These are phyloP conservation scores for Aspergillus asperescens DNA, from an alignment of 495 filamentous ascomycete species.

Conservation along the genomic window DNA sequence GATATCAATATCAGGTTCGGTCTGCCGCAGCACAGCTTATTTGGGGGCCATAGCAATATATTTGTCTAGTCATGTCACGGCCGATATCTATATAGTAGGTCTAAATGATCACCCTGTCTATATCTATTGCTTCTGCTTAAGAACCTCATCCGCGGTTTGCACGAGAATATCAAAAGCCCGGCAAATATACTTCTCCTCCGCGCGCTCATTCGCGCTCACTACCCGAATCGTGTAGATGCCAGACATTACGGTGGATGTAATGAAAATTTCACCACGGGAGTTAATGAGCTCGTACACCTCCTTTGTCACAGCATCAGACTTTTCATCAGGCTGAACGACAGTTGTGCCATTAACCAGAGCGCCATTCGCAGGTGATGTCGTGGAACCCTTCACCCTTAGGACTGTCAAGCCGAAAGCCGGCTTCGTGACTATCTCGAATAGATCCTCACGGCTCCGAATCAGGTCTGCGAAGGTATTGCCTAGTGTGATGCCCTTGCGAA, in stretches of 20 bases:
- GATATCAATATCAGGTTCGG: no score
- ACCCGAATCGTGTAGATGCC: slow-evolving; percentile 78
- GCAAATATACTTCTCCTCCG: slow-evolving; percentile 66
- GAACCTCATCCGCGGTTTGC: slow-evolving; percentile 54
- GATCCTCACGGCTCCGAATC: slow-evolving; percentile 55
- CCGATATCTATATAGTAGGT: no score
- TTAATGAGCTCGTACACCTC: slow-evolving; percentile 75
- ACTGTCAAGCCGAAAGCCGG: slow-evolving; percentile 80
- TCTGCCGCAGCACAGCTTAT: no score
- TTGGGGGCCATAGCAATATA: neutral
- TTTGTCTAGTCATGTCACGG: neutral
- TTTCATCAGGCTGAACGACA: slow-evolving; percentile 39
- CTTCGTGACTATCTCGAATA: slow-evolving; percentile 72
- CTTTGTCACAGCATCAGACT: slow-evolving; percentile 65
- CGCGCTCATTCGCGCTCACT: slow-evolving; percentile 61
- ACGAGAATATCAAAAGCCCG: slow-evolving; percentile 77
- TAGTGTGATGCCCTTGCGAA: slow-evolving; percentile 59
- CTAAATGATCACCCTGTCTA: no score
- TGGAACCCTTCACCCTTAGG: slow-evolving; percentile 50
- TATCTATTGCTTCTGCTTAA: slow-evolving; percentile 3
- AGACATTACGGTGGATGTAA: slow-evolving; percentile 74
- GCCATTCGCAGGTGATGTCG: slow-evolving; percentile 20
- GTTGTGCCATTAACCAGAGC: slow-evolving; percentile 18
- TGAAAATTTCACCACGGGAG: slow-evolving; percentile 69
- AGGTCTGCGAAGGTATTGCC: slow-evolving; percentile 64